phyloP scores from a whole-genome alignment of 1,284 basidiomycete species.

The Anthracocystis walkeri region DNA sequence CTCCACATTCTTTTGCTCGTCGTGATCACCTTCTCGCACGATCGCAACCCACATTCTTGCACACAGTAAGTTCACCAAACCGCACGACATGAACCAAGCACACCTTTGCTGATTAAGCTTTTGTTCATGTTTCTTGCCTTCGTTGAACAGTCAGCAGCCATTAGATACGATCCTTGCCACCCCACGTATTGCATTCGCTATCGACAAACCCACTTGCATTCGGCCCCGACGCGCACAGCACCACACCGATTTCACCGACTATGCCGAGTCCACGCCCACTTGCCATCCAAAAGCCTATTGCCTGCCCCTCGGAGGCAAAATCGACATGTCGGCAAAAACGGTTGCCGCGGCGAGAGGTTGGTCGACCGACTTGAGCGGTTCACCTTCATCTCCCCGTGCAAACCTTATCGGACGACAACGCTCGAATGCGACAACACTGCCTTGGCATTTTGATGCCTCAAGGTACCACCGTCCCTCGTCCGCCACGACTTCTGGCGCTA shows the following conservation, averaged over 20 bases:
- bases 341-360: constrained; percentile 12
- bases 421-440: neutral
- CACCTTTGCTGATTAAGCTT: too few relatives aligned
- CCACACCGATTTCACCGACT: neutral
- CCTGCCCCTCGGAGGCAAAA: neutral
- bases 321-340: constrained; percentile 30
- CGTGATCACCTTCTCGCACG: too few relatives aligned
- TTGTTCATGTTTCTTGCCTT: too few relatives aligned
- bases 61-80: too few relatives aligned
- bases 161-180: neutral
- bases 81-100: too few relatives aligned
- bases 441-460: neutral
- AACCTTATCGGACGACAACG: constrained; percentile 8
- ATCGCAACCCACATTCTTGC: too few relatives aligned
- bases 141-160: too few relatives aligned
- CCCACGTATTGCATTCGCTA: too few relatives aligned
- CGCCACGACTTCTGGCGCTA: neutral
- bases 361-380: neutral
- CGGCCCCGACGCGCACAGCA: too few relatives aligned
- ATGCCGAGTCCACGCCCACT: neutral
- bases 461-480: constrained; percentile 1
- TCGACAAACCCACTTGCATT: too few relatives aligned
- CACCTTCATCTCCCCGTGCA: neutral
- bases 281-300: neutral
- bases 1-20: too few relatives aligned